Evolutionary conservation across 495 filamentous ascomycete genomes (phyloP).

Genomic region (Astrothelium subdiscretum): DNA sequence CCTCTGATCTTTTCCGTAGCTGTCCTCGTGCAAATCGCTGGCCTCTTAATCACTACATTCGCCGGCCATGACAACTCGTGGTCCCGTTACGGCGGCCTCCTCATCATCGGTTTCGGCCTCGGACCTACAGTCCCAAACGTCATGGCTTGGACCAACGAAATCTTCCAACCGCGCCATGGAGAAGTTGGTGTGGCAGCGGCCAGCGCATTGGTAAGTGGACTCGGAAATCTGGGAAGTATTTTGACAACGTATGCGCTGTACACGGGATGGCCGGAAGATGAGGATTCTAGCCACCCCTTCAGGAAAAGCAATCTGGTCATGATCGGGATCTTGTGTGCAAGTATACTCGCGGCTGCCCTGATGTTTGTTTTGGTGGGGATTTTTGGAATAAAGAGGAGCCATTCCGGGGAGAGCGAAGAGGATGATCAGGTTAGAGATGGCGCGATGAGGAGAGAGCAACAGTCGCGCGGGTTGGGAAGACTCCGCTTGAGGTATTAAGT

Average conservation of each 20-base stretch:
- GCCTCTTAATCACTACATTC: slow-evolving; percentile 69
- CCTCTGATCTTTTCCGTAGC: slow-evolving; percentile 73
- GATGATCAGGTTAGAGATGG: neutral
- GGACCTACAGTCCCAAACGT: slow-evolving; percentile 84
- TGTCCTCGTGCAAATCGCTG: slow-evolving; percentile 67
- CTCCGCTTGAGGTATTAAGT: neutral
- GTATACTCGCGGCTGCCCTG: slow-evolving; percentile 38
- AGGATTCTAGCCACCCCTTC: slow-evolving; percentile 57
- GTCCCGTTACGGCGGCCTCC: slow-evolving; percentile 77
- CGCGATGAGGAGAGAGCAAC: neutral
- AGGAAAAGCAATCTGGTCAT: slow-evolving; percentile 76
- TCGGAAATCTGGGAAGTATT: slow-evolving; percentile 76
- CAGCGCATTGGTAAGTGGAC: slow-evolving; percentile 70
- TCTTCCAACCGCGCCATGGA: slow-evolving; percentile 80
- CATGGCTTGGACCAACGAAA: slow-evolving; percentile 87
- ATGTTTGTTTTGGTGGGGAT: neutral
- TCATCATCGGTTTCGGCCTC: slow-evolving; percentile 83
- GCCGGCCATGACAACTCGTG: slow-evolving; percentile 57
- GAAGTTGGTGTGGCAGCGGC: slow-evolving; percentile 90
- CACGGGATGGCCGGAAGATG: slow-evolving; percentile 70
- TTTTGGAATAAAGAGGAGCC: neutral
- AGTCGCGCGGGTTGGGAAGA: neutral
- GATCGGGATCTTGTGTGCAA: slow-evolving; percentile 71
- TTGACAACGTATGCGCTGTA: slow-evolving; percentile 84
- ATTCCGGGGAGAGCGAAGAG: neutral